Conservation (phyloP, 1,139 yeast genomes). For the Sugiyamaella paludigena region DNA sequence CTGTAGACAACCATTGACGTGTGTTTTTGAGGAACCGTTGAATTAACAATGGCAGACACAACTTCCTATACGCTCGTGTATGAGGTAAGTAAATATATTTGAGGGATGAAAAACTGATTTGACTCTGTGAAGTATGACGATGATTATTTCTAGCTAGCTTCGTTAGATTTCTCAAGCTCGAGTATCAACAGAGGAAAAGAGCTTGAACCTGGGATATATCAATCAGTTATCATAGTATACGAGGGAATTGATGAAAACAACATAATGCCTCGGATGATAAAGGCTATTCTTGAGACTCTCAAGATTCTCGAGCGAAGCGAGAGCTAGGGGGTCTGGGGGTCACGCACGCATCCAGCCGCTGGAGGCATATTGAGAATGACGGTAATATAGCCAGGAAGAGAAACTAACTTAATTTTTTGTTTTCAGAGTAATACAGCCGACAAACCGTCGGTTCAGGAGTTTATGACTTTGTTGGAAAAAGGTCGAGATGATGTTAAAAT, state of each 20-base stretch:
- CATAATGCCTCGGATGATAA: too few relatives aligned
- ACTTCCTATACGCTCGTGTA: constrained; percentile 38
- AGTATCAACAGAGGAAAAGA: too few relatives aligned
- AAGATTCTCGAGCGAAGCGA: background rate
- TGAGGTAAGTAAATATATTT: constrained; percentile 28
- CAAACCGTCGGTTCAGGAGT: constrained; percentile 72
- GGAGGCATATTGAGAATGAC: constrained; percentile 3
- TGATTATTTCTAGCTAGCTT: too few relatives aligned
- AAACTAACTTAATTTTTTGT: constrained; percentile 7
- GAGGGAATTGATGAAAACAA: too few relatives aligned
- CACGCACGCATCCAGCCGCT: constrained; percentile 1
- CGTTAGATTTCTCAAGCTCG: too few relatives aligned
- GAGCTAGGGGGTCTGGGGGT: constrained; percentile 5
- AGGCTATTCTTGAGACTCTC: background rate
- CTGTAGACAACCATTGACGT: background rate
- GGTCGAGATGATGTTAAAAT: constrained; percentile 86
- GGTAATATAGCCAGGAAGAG: background rate
- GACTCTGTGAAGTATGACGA: background rate
- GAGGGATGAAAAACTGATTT: background rate
- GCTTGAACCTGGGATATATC: too few relatives aligned
- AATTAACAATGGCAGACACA: constrained; percentile 34
- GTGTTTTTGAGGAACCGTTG: background rate
- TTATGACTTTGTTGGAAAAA: constrained; percentile 77
- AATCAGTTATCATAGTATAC: too few relatives aligned
- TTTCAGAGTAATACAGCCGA: constrained; percentile 44